phyloP scores from a whole-genome alignment of 2,329 filamentous ascomycete species.

The Colletotrichum navitas region DNA sequence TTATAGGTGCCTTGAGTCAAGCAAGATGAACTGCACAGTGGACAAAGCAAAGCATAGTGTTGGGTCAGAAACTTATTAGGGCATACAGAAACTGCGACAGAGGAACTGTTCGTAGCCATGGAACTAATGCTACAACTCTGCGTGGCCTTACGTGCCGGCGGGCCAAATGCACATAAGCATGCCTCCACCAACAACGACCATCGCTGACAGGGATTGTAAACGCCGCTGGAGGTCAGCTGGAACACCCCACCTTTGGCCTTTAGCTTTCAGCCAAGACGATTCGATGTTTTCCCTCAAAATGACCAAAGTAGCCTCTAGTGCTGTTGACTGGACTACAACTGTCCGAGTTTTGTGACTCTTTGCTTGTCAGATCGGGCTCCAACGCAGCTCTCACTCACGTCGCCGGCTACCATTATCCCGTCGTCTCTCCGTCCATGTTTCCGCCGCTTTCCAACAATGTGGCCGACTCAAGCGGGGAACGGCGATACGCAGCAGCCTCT shows the following conservation, averaged over 20 bases:
- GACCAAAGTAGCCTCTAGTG: background rate
- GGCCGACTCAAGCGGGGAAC: conserved; percentile 5
- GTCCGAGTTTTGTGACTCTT: background rate
- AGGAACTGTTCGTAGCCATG: background rate
- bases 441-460: background rate
- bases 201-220: background rate
- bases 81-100: background rate
- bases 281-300: conserved; percentile 10
- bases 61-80: background rate
- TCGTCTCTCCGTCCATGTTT: conserved; percentile 1
- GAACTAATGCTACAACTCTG: background rate
- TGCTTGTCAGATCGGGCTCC: background rate
- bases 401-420: background rate
- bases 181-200: background rate
- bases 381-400: background rate
- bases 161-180: background rate
- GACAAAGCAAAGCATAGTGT: background rate
- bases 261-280: background rate
- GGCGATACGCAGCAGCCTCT: background rate
- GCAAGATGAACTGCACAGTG: background rate
- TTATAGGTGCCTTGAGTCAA: background rate
- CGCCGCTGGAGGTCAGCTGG: conserved; percentile 3
- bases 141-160: background rate
- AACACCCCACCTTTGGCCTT: conserved; percentile 3
- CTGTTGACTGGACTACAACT: background rate